Conservation (phyloP, 805 yeast species). For the Wickerhamiella azyma region DNA sequence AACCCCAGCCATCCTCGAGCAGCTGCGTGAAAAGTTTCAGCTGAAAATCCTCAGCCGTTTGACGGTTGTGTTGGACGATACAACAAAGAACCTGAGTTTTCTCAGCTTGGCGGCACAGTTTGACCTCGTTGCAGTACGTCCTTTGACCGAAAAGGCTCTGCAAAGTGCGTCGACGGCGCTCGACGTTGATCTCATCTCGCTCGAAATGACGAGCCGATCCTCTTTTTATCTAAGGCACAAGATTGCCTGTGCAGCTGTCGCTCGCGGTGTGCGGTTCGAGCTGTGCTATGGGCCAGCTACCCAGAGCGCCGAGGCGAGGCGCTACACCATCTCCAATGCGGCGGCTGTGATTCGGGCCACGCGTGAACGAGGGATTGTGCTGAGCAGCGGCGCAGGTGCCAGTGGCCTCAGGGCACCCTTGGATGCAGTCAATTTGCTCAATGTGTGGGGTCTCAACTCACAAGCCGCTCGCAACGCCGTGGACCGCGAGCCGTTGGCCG, state of each 20-base stretch:
- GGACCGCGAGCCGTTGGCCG: constrained; percentile 47
- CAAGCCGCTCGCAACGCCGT: constrained; percentile 47
- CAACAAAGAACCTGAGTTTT: constrained; percentile 56
- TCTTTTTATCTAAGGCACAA: constrained; percentile 76
- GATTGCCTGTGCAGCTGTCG: constrained; percentile 67
- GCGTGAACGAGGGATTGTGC: constrained; percentile 62
- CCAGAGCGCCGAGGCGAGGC: constrained; percentile 31
- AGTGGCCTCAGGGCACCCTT: constrained; percentile 43
- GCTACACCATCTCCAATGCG: constrained; percentile 56
- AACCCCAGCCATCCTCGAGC: constrained; percentile 19
- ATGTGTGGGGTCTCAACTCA: constrained; percentile 56
- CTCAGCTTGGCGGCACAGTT: constrained; percentile 35
- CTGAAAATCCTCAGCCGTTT: constrained; percentile 51
- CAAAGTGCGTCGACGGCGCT: constrained; percentile 59
- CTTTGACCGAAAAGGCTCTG: constrained; percentile 64
- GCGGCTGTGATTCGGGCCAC: constrained; percentile 68
- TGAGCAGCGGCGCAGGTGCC: constrained; percentile 49
- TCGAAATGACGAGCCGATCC: constrained; percentile 48
- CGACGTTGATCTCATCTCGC: constrained; percentile 70
- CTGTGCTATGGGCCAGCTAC: constrained; percentile 46
- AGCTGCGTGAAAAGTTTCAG: constrained; percentile 26
- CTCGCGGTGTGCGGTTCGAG: constrained; percentile 73
- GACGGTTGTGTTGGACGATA: constrained; percentile 65
- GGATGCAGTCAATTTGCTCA: constrained; percentile 54
- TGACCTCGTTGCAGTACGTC: constrained; percentile 74